These are phyloP conservation scores for Trichocladium antarcticum DNA, from an alignment of 495 filamentous ascomycete genomes.

Conservation along the genomic window DNA sequence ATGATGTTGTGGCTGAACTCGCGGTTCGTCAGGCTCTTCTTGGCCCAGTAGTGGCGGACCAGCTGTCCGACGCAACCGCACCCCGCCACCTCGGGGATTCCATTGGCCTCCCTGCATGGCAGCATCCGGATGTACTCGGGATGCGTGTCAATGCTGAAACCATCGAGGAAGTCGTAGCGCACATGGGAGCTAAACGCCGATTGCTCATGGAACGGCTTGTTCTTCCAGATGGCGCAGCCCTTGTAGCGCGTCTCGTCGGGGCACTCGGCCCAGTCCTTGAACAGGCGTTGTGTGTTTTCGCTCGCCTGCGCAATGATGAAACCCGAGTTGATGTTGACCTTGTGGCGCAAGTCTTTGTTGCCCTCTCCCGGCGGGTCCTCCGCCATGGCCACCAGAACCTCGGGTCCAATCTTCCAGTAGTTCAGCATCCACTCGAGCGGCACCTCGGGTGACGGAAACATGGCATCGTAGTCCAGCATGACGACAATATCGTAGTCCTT, in stretches of 20 bases:
- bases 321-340: conserved; percentile 22
- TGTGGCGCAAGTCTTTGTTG: conserved; percentile 14
- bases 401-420: conserved; percentile 38
- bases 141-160: conserved; percentile 17
- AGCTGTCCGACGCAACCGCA: conserved; percentile 19
- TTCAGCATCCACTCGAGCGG: conserved; percentile 46
- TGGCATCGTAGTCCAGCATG: conserved; percentile 42
- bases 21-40: conserved; percentile 12
- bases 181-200: conserved; percentile 23
- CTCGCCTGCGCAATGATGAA: conserved; percentile 25
- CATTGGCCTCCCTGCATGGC: conserved; percentile 25
- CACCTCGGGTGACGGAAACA: conserved; percentile 38
- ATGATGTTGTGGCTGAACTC: conserved; percentile 18
- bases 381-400: conserved; percentile 38
- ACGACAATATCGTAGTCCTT: conserved; percentile 39
- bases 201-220: conserved; percentile 21
- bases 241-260: conserved; percentile 20
- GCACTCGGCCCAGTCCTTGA: conserved; percentile 26
- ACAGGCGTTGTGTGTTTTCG: conserved; percentile 19
- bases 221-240: conserved; percentile 21
- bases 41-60: conserved; percentile 24
- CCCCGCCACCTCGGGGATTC: conserved; percentile 13
- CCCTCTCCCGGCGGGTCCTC: conserved; percentile 24
- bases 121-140: conserved; percentile 16
- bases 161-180: conserved; percentile 23